Base-by-base conservation (phyloP, 2,329 filamentous ascomycete species). In the Mariannaea sp. region DNA sequence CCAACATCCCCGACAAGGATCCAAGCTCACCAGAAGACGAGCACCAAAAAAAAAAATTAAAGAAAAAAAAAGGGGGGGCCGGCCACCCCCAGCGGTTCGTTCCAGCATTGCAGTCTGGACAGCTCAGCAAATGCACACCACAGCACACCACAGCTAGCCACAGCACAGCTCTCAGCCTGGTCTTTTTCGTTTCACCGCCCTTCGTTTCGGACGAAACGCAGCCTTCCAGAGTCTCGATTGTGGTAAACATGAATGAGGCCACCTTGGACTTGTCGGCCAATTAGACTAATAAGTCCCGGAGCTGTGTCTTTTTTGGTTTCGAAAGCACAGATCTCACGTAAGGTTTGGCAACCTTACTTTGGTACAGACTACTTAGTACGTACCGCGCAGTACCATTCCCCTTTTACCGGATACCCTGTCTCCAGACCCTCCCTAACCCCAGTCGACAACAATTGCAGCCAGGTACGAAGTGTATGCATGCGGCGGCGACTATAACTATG, bases 31-130 rank as follows among this genome's bases (percentile, higher is more conserved):
- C 16, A 22, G 14, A 7, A 38, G 33, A 7, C 6, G 32, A 16
- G 32, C 7, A n/a, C 5, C 8, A n/a, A 33, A n/a, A 33, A n/a
- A n/a, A 5, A 5, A 33, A 8, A 8, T 5, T 33, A 5, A 33
- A 49, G 48, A 53, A 27, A 27, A 36, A 53, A 63, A 61, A 65
- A 61, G 55, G 62, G 62, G 61, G 35, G 17, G 7, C n/a, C 32
- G 61, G 36, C 35, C 42, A 32, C n/a, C 53, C 57, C 56, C 56
- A 58, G 53, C 42, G 26, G 56, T 58, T 56, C 56, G 49, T 41
- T n/a, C n/a, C n/a, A n/a, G 41, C 45, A 27, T 14, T 30, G 38
- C 33, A 16, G 16, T 17, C 22, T 8, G 22, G 22, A 24, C 22
- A 24, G 22, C 22, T 5, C 22, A 24, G 22, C 22, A n/a, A n/a